These are phyloP conservation scores for Citrullus colocynthis DNA, from an alignment of 306 rosid genomes.

Conservation along the genomic window DNA sequence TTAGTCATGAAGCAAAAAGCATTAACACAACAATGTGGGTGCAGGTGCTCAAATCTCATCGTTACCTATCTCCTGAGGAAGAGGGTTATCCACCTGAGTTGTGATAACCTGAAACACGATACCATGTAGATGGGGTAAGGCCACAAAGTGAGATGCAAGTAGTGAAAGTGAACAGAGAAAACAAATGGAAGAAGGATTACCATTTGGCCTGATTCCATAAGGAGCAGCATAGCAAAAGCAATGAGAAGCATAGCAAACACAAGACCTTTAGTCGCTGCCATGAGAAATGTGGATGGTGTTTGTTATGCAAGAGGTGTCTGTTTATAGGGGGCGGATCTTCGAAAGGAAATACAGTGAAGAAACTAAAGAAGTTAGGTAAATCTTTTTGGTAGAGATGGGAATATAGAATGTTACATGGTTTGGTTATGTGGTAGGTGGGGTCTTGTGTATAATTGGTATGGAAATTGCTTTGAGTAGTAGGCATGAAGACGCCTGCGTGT, in stretches of 20 bases:
- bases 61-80: conserved; percentile 4
- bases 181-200: conserved; percentile 2
- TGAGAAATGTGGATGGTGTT: background rate
- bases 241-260: conserved; percentile 16
- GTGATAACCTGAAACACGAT: conserved; percentile 11
- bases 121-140: background rate
- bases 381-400: background rate
- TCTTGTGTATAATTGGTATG: background rate
- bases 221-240: conserved; percentile 26
- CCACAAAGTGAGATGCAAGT: background rate
- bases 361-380: background rate
- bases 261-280: conserved; percentile 1
- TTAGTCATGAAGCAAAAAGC: background rate
- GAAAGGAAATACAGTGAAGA: background rate
- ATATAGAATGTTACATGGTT: background rate
- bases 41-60: background rate
- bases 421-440: background rate
- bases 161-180: background rate
- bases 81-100: conserved; percentile 11
- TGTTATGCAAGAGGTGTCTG: background rate
- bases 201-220: conserved; percentile 18
- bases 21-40: background rate
- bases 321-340: background rate
- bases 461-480: conserved; percentile 3
- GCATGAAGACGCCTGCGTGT: background rate